These are phyloP conservation scores for Volutella citrinella DNA, from an alignment of 2,329 filamentous ascomycete species.

Conservation along the genomic window DNA sequence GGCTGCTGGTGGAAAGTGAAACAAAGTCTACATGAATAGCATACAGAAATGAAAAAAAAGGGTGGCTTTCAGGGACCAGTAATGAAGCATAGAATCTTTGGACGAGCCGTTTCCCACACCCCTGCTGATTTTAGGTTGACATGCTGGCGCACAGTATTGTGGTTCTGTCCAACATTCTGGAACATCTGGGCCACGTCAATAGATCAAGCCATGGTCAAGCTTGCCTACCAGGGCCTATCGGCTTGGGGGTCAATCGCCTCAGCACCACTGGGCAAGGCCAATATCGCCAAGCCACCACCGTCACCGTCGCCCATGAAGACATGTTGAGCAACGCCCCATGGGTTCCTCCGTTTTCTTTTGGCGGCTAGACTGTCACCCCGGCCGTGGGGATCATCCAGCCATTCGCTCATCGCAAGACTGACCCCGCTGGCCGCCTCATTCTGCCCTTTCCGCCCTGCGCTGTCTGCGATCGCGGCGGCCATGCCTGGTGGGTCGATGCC, in stretches of 20 bases:
- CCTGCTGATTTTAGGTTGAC: too few relatives aligned
- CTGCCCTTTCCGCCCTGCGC: constrained; percentile 29
- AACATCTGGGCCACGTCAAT: too few relatives aligned
- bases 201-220: too few relatives aligned
- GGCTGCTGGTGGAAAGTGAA: too few relatives aligned
- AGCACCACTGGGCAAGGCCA: too few relatives aligned
- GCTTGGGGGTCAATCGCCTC: constrained; percentile 40
- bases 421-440: constrained; percentile 41
- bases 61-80: too few relatives aligned
- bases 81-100: too few relatives aligned
- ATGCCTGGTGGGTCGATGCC: constrained; percentile 63
- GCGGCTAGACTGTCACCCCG: constrained; percentile 39
- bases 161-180: too few relatives aligned
- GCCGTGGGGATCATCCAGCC: constrained; percentile 53
- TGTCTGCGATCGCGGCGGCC: constrained; percentile 18
- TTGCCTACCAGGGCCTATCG: constrained; percentile 42
- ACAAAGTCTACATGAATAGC: too few relatives aligned
- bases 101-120: too few relatives aligned
- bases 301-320: constrained; percentile 39
- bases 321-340: constrained; percentile 43
- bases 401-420: constrained; percentile 42
- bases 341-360: constrained; percentile 50
- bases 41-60: too few relatives aligned
- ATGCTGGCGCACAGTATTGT: too few relatives aligned
- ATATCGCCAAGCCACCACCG: constrained; percentile 38